Conservation (phyloP, 1,139 yeast species). For the Protomyces gravidus region DNA sequence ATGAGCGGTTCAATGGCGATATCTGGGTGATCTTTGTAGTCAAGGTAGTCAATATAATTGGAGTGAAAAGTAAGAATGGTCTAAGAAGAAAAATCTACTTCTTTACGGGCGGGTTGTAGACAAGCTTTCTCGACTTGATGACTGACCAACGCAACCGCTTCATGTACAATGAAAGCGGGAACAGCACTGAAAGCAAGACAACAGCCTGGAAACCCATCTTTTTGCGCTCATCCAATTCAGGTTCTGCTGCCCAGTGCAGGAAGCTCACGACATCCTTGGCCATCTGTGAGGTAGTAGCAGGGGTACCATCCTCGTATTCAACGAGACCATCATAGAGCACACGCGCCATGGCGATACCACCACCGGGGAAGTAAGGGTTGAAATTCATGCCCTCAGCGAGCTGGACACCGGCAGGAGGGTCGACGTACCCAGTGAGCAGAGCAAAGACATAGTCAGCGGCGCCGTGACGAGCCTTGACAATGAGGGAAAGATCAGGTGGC, state of each 20-base stretch:
- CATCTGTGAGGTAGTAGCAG: conserved; percentile 98
- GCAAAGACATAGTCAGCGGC: conserved; percentile 94
- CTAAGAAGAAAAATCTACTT: not conserved
- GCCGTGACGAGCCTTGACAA: conserved; percentile 99
- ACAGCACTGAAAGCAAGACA: conserved; percentile 70
- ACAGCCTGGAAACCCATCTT: conserved; percentile 93
- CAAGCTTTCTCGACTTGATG: conserved; percentile 90
- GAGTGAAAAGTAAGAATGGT: no score
- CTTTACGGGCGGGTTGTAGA: conserved; percentile 48
- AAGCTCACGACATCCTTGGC: conserved; percentile 95
- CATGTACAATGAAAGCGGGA: conserved; percentile 81
- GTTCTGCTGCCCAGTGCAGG: conserved; percentile 98
- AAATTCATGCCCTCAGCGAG: conserved; percentile 84
- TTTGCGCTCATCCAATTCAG: conserved; percentile 98
- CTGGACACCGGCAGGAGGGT: conserved; percentile 94
- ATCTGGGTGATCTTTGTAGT: no score
- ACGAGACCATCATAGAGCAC: conserved; percentile 94
- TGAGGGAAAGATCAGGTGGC: conserved; percentile 96
- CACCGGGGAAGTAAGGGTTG: conserved; percentile 99
- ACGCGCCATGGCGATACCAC: conserved; percentile 98
- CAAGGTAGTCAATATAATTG: no score
- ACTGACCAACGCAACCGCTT: conserved; percentile 98
- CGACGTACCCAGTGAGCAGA: conserved; percentile 96
- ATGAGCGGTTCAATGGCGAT: no score
- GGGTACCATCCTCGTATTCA: conserved; percentile 98